A percentile compares a stretch with the other conserved stretches of the same genome.
Conservation (phyloP, 129 eudicot species). For the Calendula officinalis region DNA sequence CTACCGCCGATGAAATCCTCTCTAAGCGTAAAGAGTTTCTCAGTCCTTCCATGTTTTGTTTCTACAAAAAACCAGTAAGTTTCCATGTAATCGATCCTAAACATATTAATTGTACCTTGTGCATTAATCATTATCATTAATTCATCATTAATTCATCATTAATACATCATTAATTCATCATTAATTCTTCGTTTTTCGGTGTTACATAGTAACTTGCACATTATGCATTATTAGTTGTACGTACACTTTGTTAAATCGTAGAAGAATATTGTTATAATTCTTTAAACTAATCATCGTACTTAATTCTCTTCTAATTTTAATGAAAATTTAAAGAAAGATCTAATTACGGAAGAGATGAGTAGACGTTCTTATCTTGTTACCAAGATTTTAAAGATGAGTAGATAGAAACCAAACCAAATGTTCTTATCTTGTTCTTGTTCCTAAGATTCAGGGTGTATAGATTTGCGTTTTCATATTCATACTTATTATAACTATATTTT, state of each 20-base stretch:
- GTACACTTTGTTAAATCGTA: not conserved
- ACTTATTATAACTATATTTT: too few species aligned
- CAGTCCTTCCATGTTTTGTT: slow-evolving; percentile 82
- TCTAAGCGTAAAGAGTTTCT: slow-evolving; percentile 69
- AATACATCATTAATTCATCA: too few species aligned
- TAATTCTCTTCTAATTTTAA: not conserved
- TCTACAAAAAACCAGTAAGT: slow-evolving; percentile 77
- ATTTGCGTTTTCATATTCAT: too few species aligned
- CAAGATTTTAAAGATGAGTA: not conserved
- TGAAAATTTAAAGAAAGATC: not conserved
- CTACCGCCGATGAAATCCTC: slow-evolving; percentile 60
- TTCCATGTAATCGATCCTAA: too few species aligned
- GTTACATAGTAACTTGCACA: not conserved
- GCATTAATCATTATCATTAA: too few species aligned
- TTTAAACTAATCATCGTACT: not conserved
- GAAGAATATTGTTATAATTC: not conserved
- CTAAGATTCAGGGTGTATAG: not conserved
- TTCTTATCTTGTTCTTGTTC: not conserved
- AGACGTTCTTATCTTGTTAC: not conserved
- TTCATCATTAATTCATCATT: not conserved
- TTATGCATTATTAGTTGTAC: not conserved
- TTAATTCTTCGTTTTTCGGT: not conserved
- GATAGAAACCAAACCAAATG: not conserved
- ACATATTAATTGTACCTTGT: too few species aligned
- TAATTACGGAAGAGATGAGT: not conserved